Percentiles rank a stretch among this genome's conserved stretches.
Conservation (phyloP, 2,329 filamentous ascomycete genomes). For the Chaetomium globosum region DNA sequence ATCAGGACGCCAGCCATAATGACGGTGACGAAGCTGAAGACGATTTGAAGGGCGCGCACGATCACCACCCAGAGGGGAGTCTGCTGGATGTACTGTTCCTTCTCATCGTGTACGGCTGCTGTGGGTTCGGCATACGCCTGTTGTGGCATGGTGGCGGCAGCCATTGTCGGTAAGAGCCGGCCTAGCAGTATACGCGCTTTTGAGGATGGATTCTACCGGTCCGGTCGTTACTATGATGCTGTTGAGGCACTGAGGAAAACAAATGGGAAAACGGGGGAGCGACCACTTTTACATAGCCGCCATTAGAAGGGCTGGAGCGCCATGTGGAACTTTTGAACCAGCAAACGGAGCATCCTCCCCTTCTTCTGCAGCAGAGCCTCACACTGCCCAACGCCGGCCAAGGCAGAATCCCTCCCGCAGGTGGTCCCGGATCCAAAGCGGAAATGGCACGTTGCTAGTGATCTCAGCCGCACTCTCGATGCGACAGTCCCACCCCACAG, state of each 20-base stretch:
- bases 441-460: conserved; percentile 12
- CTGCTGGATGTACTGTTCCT: conserved; percentile 35
- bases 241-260: background rate
- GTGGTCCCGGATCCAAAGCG: background rate
- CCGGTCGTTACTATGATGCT: background rate
- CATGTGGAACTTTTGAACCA: background rate
- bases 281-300: background rate
- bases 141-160: conserved; percentile 11
- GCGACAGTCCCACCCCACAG: background rate
- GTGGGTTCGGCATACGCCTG: conserved; percentile 14
- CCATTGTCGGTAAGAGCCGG: conserved; percentile 6
- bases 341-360: background rate
- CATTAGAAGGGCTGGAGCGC: background rate
- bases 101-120: background rate
- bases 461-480: conserved; percentile 23
- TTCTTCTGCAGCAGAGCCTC: conserved; percentile 6
- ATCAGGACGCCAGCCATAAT: conserved; percentile 39
- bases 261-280: background rate
- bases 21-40: conserved; percentile 38
- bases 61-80: conserved; percentile 38
- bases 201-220: background rate
- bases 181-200: background rate
- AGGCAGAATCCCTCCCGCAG: conserved; percentile 17
- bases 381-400: conserved; percentile 12
- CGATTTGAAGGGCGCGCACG: conserved; percentile 39